Evolutionary conservation across 306 rosid species (phyloP).

Genomic region (Leucaena leucocephala): DNA sequence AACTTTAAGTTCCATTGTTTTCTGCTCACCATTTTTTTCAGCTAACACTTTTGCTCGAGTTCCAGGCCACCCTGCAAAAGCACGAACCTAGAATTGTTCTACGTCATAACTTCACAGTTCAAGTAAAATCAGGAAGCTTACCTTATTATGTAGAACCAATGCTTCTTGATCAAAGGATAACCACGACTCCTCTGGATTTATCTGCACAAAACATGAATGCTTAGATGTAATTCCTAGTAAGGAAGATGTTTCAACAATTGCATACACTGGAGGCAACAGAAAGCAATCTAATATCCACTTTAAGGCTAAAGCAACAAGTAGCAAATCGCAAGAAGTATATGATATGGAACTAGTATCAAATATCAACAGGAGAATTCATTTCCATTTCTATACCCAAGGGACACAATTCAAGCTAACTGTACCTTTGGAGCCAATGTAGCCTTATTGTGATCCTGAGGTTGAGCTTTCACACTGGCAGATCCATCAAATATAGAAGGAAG

Average conservation of each 20-base stretch:
- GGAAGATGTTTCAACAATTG: conserved; percentile 25
- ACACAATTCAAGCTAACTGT: conserved; percentile 38
- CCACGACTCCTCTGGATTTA: conserved; percentile 81
- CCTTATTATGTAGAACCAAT: conserved; percentile 74
- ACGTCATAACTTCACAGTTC: conserved; percentile 49
- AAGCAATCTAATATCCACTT: conserved; percentile 25
- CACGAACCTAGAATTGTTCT: conserved; percentile 81
- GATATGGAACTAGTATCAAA: conserved; percentile 22
- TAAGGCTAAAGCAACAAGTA: conserved; percentile 1
- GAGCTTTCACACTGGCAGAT: conserved; percentile 68
- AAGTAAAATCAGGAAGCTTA: conserved; percentile 45
- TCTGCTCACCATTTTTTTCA: conserved; percentile 53
- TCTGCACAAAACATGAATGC: conserved; percentile 52
- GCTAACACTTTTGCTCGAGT: conserved; percentile 69
- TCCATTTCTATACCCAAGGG: conserved; percentile 17
- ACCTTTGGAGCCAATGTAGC: conserved; percentile 93
- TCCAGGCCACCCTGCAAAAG: conserved; percentile 99
- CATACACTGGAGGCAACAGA: conserved; percentile 5
- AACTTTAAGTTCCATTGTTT: conserved; percentile 72
- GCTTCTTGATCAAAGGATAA: conserved; percentile 82
- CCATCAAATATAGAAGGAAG: conserved; percentile 93
- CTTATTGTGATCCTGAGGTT: conserved; percentile 74
- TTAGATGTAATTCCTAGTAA: conserved; percentile 21
- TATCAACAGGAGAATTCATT: conserved; percentile 13
- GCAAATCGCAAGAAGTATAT: background rate